Percentiles rank a stretch among this genome's conserved stretches.
These are phyloP conservation scores for Russula olivacea DNA, from an alignment of 768 basidiomycete genomes.

Conservation along the genomic window DNA sequence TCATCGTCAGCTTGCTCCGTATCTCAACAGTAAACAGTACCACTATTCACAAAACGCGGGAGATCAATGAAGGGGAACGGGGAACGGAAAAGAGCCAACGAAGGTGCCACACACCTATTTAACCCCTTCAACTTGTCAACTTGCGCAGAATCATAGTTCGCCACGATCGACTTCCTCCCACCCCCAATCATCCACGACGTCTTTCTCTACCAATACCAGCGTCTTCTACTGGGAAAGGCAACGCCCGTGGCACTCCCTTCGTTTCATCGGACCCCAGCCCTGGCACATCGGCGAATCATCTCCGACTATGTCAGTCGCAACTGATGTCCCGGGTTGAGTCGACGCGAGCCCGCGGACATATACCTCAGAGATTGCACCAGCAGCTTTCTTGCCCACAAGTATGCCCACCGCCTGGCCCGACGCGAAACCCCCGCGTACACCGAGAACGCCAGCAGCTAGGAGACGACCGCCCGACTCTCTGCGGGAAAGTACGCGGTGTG, in stretches of 20 bases:
- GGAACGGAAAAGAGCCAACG: too few species aligned
- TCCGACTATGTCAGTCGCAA: conserved; percentile 34
- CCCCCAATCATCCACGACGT: conserved; percentile 36
- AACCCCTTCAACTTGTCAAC: conserved; percentile 82
- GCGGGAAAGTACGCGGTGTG: conserved; percentile 76
- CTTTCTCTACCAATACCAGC: conserved; percentile 25
- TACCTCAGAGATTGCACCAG: conserved; percentile 24
- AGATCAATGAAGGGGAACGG: conserved; percentile 18
- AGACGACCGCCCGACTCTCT: conserved; percentile 86
- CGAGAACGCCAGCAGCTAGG: conserved; percentile 86
- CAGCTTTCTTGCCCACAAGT: conserved; percentile 44
- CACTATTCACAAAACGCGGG: conserved; percentile 48
- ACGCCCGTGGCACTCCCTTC: conserved; percentile 23
- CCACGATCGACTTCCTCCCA: conserved; percentile 91
- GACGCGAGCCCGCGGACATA: conserved; percentile 39
- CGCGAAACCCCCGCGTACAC: conserved; percentile 84
- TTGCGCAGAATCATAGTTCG: conserved; percentile 94
- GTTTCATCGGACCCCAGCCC: conserved; percentile 20
- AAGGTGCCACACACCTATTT: conserved; percentile 58
- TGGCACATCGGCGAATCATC: conserved; percentile 27
- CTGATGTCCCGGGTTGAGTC: conserved; percentile 54
- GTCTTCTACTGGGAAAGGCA: conserved; percentile 30
- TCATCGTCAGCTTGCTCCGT: conserved; percentile 51
- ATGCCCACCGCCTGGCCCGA: conserved; percentile 92
- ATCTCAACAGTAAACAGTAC: conserved; percentile 72